These are phyloP conservation scores for Glomus cerebriforme DNA, from an alignment of 192 early-diverging fungal genomes.

Conservation along the genomic window DNA sequence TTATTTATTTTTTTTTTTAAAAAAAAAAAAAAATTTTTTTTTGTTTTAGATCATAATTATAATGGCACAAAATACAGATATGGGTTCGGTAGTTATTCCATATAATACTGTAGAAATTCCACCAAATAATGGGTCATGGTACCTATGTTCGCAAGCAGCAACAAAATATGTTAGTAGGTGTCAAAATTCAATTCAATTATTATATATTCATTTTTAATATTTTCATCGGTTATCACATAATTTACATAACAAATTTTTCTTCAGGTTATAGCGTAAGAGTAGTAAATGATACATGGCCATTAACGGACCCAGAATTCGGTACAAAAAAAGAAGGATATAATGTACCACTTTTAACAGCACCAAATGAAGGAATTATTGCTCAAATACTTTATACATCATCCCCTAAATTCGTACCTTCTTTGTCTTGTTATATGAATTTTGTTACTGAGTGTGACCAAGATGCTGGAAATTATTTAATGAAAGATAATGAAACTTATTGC, in stretches of 20 bases:
- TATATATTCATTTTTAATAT: not conserved
- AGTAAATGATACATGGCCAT: not conserved
- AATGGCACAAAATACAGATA: not conserved
- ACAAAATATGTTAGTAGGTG: conserved; percentile 18
- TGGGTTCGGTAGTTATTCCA: not conserved
- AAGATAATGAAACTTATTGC: conserved; percentile 15
- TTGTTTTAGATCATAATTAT: not conserved
- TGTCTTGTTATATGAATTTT: conserved; percentile 7
- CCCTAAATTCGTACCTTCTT: not conserved
- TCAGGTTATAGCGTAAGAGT: conserved; percentile 11
- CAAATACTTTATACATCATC: not conserved
- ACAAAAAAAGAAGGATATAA: not conserved
- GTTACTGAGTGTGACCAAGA: not conserved
- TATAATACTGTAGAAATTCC: conserved; percentile 7
- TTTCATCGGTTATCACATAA: not conserved
- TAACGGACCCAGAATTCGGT: not conserved
- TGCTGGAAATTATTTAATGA: not conserved
- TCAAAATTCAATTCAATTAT: not conserved
- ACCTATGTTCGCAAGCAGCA: not conserved
- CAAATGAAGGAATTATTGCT: not conserved
- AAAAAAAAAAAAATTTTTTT: not conserved
- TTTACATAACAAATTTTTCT: not conserved
- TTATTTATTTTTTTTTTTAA: too few species aligned
- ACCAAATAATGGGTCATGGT: conserved; percentile 6
- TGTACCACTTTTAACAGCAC: not conserved